Percentiles rank a stretch among this genome's conserved stretches.
Conservation (phyloP, 2,329 filamentous ascomycete species). For the Seiridium cupressi region DNA sequence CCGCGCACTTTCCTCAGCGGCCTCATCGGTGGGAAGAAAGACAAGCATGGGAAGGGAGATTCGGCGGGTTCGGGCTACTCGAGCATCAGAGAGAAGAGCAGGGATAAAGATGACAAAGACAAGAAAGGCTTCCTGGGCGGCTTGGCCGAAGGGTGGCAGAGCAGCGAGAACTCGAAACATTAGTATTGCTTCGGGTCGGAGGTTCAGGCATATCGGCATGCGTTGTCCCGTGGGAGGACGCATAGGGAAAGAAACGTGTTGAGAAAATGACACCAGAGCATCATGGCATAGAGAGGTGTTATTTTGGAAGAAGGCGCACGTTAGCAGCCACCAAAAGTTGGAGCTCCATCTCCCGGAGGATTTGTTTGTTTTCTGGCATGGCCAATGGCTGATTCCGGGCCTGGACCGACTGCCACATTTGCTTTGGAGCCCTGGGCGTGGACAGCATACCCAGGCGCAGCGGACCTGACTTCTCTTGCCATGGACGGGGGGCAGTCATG, state of each 20-base stretch:
- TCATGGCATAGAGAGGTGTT: background rate
- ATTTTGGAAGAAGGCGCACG: background rate
- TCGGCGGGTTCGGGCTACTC: constrained; percentile 10
- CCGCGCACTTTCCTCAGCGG: constrained; percentile 40
- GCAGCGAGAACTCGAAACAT: constrained; percentile 28
- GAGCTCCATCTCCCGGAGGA: too few species aligned
- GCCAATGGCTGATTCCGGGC: too few species aligned
- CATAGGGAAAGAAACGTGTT: constrained; percentile 7
- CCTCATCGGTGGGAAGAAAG: constrained; percentile 35
- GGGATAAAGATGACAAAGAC: constrained; percentile 26
- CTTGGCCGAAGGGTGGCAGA: constrained; percentile 28
- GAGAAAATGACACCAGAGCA: constrained; percentile 1
- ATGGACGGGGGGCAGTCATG: background rate
- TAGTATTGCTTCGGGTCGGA: constrained; percentile 18
- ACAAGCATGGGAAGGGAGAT: constrained; percentile 15
- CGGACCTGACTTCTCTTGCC: background rate
- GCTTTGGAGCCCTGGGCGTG: background rate
- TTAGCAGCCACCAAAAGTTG: background rate
- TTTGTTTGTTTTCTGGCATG: too few species aligned
- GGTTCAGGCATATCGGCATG: background rate
- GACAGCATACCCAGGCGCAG: background rate
- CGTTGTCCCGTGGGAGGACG: background rate
- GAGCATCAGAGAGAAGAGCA: constrained; percentile 24
- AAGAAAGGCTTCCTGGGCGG: constrained; percentile 21
- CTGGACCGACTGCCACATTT: too few species aligned